Evolutionary conservation across 805 yeast genomes (phyloP), one percentile per base, ranked within the genome.

Genomic region (Starmerella riodocensis): DNA sequence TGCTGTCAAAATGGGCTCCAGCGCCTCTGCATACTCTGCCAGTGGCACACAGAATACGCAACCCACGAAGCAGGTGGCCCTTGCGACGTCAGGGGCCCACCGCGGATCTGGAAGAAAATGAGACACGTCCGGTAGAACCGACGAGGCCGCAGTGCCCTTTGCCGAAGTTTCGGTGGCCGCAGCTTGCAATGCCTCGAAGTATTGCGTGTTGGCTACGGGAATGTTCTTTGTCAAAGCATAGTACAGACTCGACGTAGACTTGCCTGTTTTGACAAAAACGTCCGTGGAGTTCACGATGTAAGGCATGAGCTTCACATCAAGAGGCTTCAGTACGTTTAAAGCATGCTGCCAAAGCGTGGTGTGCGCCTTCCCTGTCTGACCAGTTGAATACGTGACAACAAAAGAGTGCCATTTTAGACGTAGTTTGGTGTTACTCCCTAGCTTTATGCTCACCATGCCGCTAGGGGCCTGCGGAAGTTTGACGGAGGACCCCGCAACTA

Each of bases 181-280:
- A 1, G 26, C 40, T 1, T 36, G 26, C 1, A 62, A 29, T 0
- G 51, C 52, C 2, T 50, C 40, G 1, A 51, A 39, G 38, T 44
- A 62, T 1, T 46, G 53, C 6, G 39, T 36, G 11, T 43, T 46
- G 2, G 57, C 56, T 2, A 65, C 45, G 1, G 65, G 63, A 0
- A 62, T 47, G 8, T 47, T 50, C 6, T 42, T 37, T 14, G 57
- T 47, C 39, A 64, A 39, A 0, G 68, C 67, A 14, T 52, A 57
- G 22, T 60, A 41, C 3, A 57, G 39, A 28, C 53, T 54, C n/a
- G 57, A 41, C 2, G 64, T 52, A 21, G 48, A 36, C 30, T 43
- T 41, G 21, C 48, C 42, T 4, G 48, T 49, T 39, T 52, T 47
- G 16, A 61, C 44, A 14, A 53, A 42, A 21, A 51, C 57, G 14